These are phyloP conservation scores for Rhodamnia argentea DNA, from an alignment of 345 rosid species.

Conservation along the genomic window DNA sequence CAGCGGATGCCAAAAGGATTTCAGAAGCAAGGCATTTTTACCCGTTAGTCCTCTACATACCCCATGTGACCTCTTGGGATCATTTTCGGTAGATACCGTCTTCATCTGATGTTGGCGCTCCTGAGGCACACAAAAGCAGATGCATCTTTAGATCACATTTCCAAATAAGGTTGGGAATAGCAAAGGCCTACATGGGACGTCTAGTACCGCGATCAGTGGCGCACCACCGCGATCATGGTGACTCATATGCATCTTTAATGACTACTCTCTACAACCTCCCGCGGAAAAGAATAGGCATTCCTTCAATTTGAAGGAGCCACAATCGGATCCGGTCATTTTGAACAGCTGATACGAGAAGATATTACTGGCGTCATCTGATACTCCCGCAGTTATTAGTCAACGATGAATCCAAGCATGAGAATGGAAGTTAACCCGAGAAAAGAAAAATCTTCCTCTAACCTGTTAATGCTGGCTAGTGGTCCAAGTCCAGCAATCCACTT, in stretches of 20 bases:
- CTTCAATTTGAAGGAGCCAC: background rate
- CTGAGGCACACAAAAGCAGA: background rate
- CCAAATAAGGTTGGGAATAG: background rate
- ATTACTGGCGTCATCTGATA: background rate
- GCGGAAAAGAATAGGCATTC: background rate
- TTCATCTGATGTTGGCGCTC: background rate
- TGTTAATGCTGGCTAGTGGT: slow-evolving; percentile 2
- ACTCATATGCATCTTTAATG: background rate
- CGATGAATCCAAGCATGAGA: background rate
- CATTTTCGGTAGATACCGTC: background rate
- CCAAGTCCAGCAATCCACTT: slow-evolving; percentile 2
- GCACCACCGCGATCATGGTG: background rate
- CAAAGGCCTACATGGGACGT: background rate
- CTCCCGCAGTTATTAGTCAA: background rate
- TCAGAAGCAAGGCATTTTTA: background rate
- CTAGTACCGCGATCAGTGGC: background rate
- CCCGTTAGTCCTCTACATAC: background rate
- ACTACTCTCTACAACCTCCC: background rate
- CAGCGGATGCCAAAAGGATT: background rate
- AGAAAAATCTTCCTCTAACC: slow-evolving; percentile 11
- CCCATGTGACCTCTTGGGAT: background rate
- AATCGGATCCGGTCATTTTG: background rate
- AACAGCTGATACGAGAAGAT: background rate
- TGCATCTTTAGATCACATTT: background rate
- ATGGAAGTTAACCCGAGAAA: background rate